Evolutionary conservation across 305 asterid genomes (phyloP).

Genomic region (Fraxinus dipetala): DNA sequence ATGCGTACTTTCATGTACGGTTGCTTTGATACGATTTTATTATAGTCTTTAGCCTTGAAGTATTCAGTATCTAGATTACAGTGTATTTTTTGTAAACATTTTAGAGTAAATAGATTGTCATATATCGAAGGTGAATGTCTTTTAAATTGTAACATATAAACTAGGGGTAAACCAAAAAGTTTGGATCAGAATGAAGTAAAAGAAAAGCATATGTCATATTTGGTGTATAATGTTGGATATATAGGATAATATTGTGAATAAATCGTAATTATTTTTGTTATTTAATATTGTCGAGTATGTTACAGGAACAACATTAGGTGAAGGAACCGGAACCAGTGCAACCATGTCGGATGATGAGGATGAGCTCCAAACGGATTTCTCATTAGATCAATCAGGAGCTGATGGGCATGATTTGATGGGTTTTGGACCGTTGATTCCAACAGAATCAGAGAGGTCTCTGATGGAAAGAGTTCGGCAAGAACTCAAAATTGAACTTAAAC

Average conservation of each 20-base stretch:
- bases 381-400: constrained; percentile 56
- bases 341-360: constrained; percentile 94
- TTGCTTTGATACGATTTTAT: neutral
- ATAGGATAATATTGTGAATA: neutral
- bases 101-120: neutral
- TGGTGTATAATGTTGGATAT: neutral
- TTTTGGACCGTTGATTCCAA: constrained; percentile 78
- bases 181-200: neutral
- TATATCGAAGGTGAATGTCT: neutral
- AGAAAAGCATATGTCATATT: neutral
- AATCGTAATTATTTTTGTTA: neutral
- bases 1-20: neutral
- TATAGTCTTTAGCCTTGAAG: neutral
- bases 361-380: constrained; percentile 61
- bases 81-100: neutral
- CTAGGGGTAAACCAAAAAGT: neutral
- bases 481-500: constrained; percentile 75
- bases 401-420: constrained; percentile 71
- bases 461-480: constrained; percentile 88
- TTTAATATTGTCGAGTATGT: neutral
- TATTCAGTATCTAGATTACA: neutral
- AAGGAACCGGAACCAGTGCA: constrained; percentile 44
- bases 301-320: constrained; percentile 62
- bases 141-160: neutral
- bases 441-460: constrained; percentile 78